phyloP scores from a whole-genome alignment of 2,329 filamentous ascomycete species.

The Bimuria novae-zelandiae region DNA sequence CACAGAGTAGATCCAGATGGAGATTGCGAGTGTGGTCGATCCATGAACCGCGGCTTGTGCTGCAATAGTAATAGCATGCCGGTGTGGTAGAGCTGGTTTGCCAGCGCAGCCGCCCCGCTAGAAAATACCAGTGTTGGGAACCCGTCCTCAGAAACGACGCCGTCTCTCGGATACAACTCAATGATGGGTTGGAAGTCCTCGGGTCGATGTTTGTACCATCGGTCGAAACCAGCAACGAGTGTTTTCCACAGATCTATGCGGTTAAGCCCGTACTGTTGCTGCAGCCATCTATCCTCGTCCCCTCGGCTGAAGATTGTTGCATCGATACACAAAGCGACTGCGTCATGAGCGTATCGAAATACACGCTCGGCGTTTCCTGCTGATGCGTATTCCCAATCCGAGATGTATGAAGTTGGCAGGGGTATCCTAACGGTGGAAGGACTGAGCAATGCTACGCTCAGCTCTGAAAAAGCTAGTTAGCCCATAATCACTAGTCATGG shows the following conservation, averaged over 20 bases:
- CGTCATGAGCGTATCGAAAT: constrained; percentile 18
- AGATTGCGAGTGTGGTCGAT: constrained; percentile 37
- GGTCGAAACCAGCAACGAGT: constrained; percentile 18
- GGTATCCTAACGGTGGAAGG: constrained; percentile 12
- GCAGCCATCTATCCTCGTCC: constrained; percentile 25
- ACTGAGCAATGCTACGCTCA: constrained; percentile 22
- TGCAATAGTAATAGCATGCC: constrained; percentile 59
- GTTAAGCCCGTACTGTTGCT: constrained; percentile 24
- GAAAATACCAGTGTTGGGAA: constrained; percentile 54
- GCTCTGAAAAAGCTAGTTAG: too few relatives aligned
- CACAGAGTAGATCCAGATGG: constrained; percentile 51
- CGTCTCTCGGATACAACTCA: constrained; percentile 33
- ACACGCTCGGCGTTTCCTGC: constrained; percentile 4
- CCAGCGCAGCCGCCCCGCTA: constrained; percentile 50
- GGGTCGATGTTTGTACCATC: constrained; percentile 28
- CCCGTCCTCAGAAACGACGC: constrained; percentile 24
- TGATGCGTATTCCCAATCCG: neutral
- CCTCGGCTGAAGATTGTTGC: constrained; percentile 25
- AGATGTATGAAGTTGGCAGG: constrained; percentile 13
- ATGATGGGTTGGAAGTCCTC: constrained; percentile 37
- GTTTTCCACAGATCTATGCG: constrained; percentile 27
- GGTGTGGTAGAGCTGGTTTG: constrained; percentile 62
- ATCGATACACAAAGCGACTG: constrained; percentile 25
- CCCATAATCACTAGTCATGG: too few relatives aligned
- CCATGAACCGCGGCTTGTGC: constrained; percentile 53